Evolutionary conservation across 1,284 basidiomycete genomes (phyloP).

Genomic region (Trichosporon faecale): DNA sequence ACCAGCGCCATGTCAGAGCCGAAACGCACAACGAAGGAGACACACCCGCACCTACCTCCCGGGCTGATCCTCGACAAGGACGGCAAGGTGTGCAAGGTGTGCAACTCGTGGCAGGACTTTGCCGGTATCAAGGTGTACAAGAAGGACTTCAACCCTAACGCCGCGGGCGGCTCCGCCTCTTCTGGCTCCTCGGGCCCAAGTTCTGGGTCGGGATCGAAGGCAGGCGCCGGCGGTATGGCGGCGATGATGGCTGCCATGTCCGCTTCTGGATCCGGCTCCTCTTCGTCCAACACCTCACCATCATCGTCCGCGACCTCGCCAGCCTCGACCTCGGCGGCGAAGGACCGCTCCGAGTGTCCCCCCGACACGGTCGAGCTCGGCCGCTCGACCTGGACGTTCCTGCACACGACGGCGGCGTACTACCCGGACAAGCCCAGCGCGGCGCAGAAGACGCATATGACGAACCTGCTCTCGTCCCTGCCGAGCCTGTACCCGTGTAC

Average conservation of each 20-base stretch:
- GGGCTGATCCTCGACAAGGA: slow-evolving; percentile 84
- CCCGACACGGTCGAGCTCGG: slow-evolving; percentile 83
- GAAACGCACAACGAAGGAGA: slow-evolving; percentile 46
- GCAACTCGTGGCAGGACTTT: slow-evolving; percentile 76
- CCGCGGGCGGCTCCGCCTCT: background rate
- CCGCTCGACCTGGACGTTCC: slow-evolving; percentile 89
- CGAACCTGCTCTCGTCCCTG: slow-evolving; percentile 68
- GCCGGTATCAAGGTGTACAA: slow-evolving; percentile 55
- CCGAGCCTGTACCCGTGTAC: slow-evolving; percentile 82
- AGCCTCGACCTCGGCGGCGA: slow-evolving; percentile 44
- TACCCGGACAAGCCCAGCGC: slow-evolving; percentile 75
- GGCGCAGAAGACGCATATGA: slow-evolving; percentile 73
- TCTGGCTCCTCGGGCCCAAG: background rate
- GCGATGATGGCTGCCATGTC: slow-evolving; percentile 29
- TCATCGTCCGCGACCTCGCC: background rate
- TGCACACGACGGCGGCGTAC: slow-evolving; percentile 89
- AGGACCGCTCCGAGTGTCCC: slow-evolving; percentile 67
- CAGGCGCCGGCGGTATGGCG: slow-evolving; percentile 27
- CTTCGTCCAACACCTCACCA: background rate
- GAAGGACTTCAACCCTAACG: slow-evolving; percentile 23
- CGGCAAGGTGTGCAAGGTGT: slow-evolving; percentile 90
- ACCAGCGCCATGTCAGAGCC: slow-evolving; percentile 12
- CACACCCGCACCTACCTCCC: slow-evolving; percentile 58
- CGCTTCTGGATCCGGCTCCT: slow-evolving; percentile 33
- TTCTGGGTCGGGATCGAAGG: slow-evolving; percentile 22